These are phyloP conservation scores for Phylloporus arenicola DNA, from an alignment of 768 basidiomycete species.

Conservation along the genomic window DNA sequence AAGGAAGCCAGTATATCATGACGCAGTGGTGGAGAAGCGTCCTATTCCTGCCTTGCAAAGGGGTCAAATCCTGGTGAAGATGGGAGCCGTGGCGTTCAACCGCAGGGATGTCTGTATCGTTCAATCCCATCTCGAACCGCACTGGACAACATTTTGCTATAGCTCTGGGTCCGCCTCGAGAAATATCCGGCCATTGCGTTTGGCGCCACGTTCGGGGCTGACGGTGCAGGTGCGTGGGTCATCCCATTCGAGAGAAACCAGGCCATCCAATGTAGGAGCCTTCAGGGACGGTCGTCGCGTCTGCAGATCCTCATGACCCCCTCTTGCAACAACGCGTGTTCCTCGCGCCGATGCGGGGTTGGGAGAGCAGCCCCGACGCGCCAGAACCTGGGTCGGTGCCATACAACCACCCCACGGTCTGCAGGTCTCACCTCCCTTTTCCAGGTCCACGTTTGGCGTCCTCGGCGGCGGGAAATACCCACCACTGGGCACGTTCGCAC, in stretches of 20 bases:
- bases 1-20: conserved; percentile 46
- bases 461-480: conserved; percentile 55
- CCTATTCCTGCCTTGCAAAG: conserved; percentile 45
- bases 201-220: conserved; percentile 61
- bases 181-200: conserved; percentile 58
- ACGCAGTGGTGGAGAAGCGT: conserved; percentile 47
- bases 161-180: conserved; percentile 74
- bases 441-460: conserved; percentile 49
- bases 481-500: conserved; percentile 65
- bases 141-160: neutral
- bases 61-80: conserved; percentile 62
- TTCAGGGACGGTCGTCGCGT: conserved; percentile 59
- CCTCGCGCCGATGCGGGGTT: conserved; percentile 72
- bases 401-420: neutral
- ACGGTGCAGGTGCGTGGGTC: conserved; percentile 58
- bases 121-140: neutral
- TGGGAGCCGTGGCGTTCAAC: conserved; percentile 70
- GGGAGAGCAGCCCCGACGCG: conserved; percentile 57
- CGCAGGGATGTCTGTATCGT: conserved; percentile 55
- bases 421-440: neutral
- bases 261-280: neutral
- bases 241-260: neutral
- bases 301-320: conserved; percentile 46
- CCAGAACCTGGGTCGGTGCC: conserved; percentile 57
- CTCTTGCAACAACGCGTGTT: conserved; percentile 65